Percentiles rank a stretch among this genome's conserved stretches.
Evolutionary conservation across 2,329 filamentous ascomycete genomes (phyloP).

Genomic region (Ceratocystiopsis brevicomis): DNA sequence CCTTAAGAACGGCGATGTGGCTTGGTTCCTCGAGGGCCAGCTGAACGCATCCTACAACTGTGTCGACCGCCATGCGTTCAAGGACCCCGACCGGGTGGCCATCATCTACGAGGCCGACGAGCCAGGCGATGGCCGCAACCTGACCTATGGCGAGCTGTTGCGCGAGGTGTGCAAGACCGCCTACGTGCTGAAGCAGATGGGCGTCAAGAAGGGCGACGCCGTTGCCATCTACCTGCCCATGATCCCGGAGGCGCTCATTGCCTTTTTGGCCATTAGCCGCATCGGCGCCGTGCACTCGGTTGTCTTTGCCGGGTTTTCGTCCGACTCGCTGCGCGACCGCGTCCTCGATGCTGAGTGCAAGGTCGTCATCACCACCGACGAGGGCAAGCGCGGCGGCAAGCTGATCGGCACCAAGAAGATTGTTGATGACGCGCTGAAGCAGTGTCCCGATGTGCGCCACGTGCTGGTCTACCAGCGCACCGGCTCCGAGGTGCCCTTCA

Average conservation of each 20-base stretch:
- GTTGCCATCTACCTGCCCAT: slow-evolving; percentile 96
- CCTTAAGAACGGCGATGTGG: slow-evolving; percentile 61
- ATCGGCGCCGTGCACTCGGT: slow-evolving; percentile 96
- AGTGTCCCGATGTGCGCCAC: slow-evolving; percentile 73
- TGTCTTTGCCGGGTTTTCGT: slow-evolving; percentile 92
- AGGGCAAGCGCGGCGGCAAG: slow-evolving; percentile 96
- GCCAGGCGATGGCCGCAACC: slow-evolving; percentile 62
- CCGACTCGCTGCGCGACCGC: slow-evolving; percentile 86
- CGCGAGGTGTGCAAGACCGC: slow-evolving; percentile 78
- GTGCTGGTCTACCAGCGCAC: slow-evolving; percentile 92
- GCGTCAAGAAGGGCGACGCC: slow-evolving; percentile 90
- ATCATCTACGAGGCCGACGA: slow-evolving; percentile 99
- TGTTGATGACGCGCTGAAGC: slow-evolving; percentile 90
- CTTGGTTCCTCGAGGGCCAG: slow-evolving; percentile 87
- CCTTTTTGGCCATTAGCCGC: slow-evolving; percentile 76
- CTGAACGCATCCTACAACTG: slow-evolving; percentile 97
- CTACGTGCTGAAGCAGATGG: slow-evolving; percentile 82
- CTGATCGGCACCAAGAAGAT: slow-evolving; percentile 97
- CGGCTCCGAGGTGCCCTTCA: slow-evolving; percentile 82
- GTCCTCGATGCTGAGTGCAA: slow-evolving; percentile 80
- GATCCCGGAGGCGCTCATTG: slow-evolving; percentile 89
- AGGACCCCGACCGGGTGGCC: slow-evolving; percentile 78
- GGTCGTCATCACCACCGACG: slow-evolving; percentile 91
- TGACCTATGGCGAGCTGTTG: slow-evolving; percentile 86
- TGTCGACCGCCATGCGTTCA: slow-evolving; percentile 89